These are phyloP conservation scores for Noccaea caerulescens DNA, from an alignment of 345 rosid genomes.

Conservation along the genomic window DNA sequence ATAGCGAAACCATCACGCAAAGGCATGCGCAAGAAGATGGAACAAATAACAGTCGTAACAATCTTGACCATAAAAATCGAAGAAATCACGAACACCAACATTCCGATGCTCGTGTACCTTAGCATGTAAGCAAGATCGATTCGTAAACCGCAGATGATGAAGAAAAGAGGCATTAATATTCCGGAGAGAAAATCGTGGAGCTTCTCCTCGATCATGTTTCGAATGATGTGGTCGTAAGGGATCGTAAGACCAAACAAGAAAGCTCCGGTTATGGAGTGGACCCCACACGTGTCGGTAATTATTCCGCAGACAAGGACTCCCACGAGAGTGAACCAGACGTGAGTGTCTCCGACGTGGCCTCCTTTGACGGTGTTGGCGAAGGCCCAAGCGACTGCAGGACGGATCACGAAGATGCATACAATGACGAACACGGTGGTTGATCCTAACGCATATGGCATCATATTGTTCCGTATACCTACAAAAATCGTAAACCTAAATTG, in stretches of 20 bases:
- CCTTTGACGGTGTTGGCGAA: constrained; percentile 37
- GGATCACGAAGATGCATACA: constrained; percentile 44
- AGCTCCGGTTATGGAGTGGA: constrained; percentile 60
- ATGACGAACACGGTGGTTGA: constrained; percentile 42
- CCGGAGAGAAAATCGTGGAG: constrained; percentile 52
- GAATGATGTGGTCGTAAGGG: constrained; percentile 49
- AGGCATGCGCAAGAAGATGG: constrained; percentile 39
- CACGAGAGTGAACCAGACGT: constrained; percentile 49
- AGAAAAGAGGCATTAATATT: constrained; percentile 58
- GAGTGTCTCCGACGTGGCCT: constrained; percentile 45
- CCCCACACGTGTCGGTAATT: constrained; percentile 57
- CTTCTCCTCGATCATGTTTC: constrained; percentile 46
- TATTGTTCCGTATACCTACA: not conserved
- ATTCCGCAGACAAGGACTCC: constrained; percentile 54
- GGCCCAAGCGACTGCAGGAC: constrained; percentile 52
- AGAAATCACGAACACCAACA: constrained; percentile 27
- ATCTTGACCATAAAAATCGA: constrained; percentile 49
- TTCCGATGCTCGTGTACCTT: not conserved
- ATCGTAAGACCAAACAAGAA: constrained; percentile 69
- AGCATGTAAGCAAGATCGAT: constrained; percentile 32
- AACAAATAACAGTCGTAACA: constrained; percentile 44
- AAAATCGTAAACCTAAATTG: too few species aligned
- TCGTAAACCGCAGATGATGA: constrained; percentile 50
- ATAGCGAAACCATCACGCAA: constrained; percentile 50
- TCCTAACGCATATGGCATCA: constrained; percentile 10